phyloP scores from a whole-genome alignment of 1,139 yeast species.

The Casaregolazyma lundiana region DNA sequence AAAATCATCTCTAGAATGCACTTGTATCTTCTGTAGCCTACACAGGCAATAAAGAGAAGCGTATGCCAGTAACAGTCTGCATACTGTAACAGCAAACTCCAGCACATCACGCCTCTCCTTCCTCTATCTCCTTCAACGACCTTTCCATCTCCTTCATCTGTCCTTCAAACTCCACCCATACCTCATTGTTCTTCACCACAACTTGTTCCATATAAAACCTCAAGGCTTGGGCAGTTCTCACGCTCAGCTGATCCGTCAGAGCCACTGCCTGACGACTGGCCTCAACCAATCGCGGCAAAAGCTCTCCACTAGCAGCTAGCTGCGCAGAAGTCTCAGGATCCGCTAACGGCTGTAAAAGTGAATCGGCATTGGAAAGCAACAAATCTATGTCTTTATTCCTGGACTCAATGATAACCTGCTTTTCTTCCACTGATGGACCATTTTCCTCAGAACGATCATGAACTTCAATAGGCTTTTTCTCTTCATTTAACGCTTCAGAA shows the following conservation, averaged over 20 bases:
- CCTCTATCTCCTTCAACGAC: slow-evolving; percentile 13
- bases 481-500: too few species aligned
- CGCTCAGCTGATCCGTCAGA: slow-evolving; percentile 18
- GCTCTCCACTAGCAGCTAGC: slow-evolving; percentile 9
- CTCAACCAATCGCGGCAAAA: slow-evolving; percentile 10
- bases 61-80: too few species aligned
- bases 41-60: too few species aligned
- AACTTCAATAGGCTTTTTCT: not conserved
- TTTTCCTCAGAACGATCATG: slow-evolving; percentile 1
- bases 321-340: slow-evolving; percentile 12
- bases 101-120: not conserved
- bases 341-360: slow-evolving; percentile 7
- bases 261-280: slow-evolving; percentile 12
- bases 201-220: slow-evolving; percentile 15
- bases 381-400: slow-evolving; percentile 3
- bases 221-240: slow-evolving; percentile 20
- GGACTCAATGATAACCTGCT: slow-evolving; percentile 3
- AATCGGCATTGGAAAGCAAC: slow-evolving; percentile 8
- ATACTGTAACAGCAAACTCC: too few species aligned
- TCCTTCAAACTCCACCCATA: slow-evolving; percentile 18
- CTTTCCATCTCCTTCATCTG: slow-evolving; percentile 16
- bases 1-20: too few species aligned
- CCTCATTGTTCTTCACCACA: slow-evolving; percentile 15
- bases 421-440: slow-evolving; percentile 2
- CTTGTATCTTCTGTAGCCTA: too few species aligned